Base-by-base conservation (phyloP, 2,329 filamentous ascomycete genomes). In the Pseudocercospora macadamiae region DNA sequence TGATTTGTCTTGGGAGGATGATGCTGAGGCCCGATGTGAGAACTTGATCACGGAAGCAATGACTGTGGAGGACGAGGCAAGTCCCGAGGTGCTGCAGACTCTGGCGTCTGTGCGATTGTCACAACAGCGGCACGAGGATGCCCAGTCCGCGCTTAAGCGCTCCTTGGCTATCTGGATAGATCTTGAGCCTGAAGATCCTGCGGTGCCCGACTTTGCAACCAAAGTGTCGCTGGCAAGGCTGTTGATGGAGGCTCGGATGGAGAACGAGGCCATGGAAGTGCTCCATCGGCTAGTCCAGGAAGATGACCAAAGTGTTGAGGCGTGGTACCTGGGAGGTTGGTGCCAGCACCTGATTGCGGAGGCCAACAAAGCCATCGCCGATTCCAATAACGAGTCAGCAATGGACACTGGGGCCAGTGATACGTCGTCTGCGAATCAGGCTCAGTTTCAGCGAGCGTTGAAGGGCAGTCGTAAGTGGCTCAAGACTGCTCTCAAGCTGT, bases 281-380 rank as follows among this genome's bases (percentile, higher is more conserved):
- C 79, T 97, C 54, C 91, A 96, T 72, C 82, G 91, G 54, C 79
- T 99, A 54, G 86, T 96, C 36, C 81, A 84, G 32, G 95, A 99
- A 73, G 93, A 99, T 66, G 96, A 99, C 72, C 84, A 89, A 71
- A 96, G 93, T 73, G 90, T 99, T 18, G 95, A 99, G 76, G 89
- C 91, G 16, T 97, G 93, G 92, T 99, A 99, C 77, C 82, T 99
- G 4, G 95, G 95, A 42, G 96, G 95, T 3, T 97, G 93, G 90
- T 93, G 91, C 68, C 82, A 96, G 66, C 91, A 91, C 72, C 83
- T 96, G 59, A 80, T 89, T 62, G 90, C 89, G 9, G 84, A 90
- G 73, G 90, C 88, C 80, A 79, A 85, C 68, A 84, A 61, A 47
- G 55, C 57, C 51, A 60, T 59, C 25, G 56, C 51, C 25, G 62